Conservation (phyloP, 768 basidiomycete species). For the Hypholoma fasciculare region DNA sequence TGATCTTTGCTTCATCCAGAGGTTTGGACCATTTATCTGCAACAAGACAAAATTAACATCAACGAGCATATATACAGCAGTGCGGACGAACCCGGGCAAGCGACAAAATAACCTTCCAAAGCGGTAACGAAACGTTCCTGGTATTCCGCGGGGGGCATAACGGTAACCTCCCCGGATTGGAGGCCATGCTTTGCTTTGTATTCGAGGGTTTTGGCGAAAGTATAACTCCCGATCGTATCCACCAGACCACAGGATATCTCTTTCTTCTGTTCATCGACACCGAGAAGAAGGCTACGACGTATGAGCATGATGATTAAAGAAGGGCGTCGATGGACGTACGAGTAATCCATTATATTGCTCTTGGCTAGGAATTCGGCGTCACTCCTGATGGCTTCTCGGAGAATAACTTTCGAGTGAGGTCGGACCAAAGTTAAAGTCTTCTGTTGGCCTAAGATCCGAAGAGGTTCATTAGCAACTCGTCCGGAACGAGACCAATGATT, state of each 20-base stretch:
- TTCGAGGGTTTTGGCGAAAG: slow-evolving; percentile 83
- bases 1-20: slow-evolving; percentile 35
- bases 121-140: slow-evolving; percentile 74
- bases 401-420: slow-evolving; percentile 71
- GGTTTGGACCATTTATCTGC: slow-evolving; percentile 54
- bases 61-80: background rate
- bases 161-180: slow-evolving; percentile 70
- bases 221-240: slow-evolving; percentile 86
- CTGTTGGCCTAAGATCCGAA: slow-evolving; percentile 52
- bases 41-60: background rate
- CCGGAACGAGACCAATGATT: no score
- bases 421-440: slow-evolving; percentile 62
- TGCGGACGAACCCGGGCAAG: slow-evolving; percentile 62
- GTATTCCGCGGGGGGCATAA: slow-evolving; percentile 80
- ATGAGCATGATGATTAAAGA: background rate
- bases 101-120: slow-evolving; percentile 73
- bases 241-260: slow-evolving; percentile 79
- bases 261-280: slow-evolving; percentile 65
- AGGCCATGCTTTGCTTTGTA: slow-evolving; percentile 83
- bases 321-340: slow-evolving; percentile 44
- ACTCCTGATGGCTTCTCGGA: slow-evolving; percentile 64
- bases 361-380: slow-evolving; percentile 75
- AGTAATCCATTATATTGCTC: slow-evolving; percentile 88
- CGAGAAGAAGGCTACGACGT: slow-evolving; percentile 61
- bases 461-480: no score